A percentile compares a stretch with the other conserved stretches of the same genome.
Conservation (phyloP, 495 filamentous ascomycete genomes). For the Astrocystis sublimbata region DNA sequence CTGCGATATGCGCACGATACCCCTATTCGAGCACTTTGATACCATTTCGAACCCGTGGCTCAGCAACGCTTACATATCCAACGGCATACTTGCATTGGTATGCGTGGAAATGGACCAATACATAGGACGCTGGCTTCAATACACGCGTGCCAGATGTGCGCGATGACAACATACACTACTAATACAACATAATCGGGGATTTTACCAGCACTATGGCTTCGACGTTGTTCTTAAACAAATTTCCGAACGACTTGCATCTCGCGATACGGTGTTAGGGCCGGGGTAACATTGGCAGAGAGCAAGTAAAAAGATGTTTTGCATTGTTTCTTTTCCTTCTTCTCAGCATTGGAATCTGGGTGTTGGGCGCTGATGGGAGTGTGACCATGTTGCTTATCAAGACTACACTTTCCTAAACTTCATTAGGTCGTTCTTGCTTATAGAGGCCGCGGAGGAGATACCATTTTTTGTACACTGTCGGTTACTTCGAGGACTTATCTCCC, state of each 20-base stretch:
- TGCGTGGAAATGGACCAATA: neutral
- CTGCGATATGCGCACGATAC: slow-evolving; percentile 13
- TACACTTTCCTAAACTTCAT: neutral
- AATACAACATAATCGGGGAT: slow-evolving; percentile 6
- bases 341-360: neutral
- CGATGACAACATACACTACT: neutral
- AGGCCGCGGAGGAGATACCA: slow-evolving; percentile 42
- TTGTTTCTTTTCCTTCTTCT: too few species aligned
- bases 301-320: slow-evolving; percentile 6
- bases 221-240: neutral
- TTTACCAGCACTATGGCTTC: neutral
- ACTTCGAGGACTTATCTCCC: neutral
- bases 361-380: slow-evolving; percentile 4
- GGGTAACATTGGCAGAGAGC: neutral
- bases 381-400: slow-evolving; percentile 10
- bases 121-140: neutral
- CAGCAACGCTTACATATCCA: slow-evolving; percentile 11
- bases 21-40: slow-evolving; percentile 9
- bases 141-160: neutral
- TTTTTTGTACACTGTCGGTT: slow-evolving; percentile 11
- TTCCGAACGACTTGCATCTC: neutral
- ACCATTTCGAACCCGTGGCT: slow-evolving; percentile 3
- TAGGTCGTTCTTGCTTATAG: slow-evolving; percentile 9
- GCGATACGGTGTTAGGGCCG: neutral
- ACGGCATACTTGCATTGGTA: neutral